These are phyloP conservation scores for Erodium moschatum DNA, from an alignment of 441 rosid species.

Conservation along the genomic window DNA sequence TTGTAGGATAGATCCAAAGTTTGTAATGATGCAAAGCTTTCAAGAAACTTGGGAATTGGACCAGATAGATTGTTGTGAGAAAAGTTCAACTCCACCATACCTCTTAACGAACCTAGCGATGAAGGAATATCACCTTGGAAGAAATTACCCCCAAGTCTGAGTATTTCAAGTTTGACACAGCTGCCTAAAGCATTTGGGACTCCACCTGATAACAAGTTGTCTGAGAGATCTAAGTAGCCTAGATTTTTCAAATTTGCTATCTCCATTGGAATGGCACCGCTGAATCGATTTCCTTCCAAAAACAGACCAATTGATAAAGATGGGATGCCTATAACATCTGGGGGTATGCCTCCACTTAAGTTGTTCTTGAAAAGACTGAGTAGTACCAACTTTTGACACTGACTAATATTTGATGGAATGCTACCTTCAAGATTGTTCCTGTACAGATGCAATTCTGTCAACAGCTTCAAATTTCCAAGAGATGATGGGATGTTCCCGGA, in stretches of 20 bases:
- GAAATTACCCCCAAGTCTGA: slow-evolving; percentile 22
- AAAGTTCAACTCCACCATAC: slow-evolving; percentile 18
- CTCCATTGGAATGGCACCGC: slow-evolving; percentile 17
- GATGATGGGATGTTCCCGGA: slow-evolving; percentile 18
- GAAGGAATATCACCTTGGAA: slow-evolving; percentile 23
- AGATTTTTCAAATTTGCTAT: slow-evolving; percentile 15
- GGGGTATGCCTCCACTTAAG: slow-evolving; percentile 19
- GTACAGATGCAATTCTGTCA: neutral
- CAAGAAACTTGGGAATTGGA: slow-evolving; percentile 19
- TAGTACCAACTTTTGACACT: neutral
- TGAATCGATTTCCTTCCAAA: slow-evolving; percentile 8
- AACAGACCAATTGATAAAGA: neutral
- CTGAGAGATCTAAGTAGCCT: neutral
- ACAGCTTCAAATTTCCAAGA: slow-evolving; percentile 11
- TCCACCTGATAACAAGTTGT: slow-evolving; percentile 20
- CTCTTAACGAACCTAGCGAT: slow-evolving; percentile 17
- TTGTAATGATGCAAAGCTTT: neutral
- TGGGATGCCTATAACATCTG: slow-evolving; percentile 2
- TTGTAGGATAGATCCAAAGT: slow-evolving; percentile 24
- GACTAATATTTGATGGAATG: slow-evolving; percentile 18
- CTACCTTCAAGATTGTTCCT: slow-evolving; percentile 14
- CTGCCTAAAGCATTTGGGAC: slow-evolving; percentile 21
- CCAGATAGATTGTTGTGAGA: slow-evolving; percentile 24
- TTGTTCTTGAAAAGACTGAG: slow-evolving; percentile 17
- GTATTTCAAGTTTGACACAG: slow-evolving; percentile 15